Conservation (phyloP, 805 yeast genomes). For the Pichia deserticola region DNA sequence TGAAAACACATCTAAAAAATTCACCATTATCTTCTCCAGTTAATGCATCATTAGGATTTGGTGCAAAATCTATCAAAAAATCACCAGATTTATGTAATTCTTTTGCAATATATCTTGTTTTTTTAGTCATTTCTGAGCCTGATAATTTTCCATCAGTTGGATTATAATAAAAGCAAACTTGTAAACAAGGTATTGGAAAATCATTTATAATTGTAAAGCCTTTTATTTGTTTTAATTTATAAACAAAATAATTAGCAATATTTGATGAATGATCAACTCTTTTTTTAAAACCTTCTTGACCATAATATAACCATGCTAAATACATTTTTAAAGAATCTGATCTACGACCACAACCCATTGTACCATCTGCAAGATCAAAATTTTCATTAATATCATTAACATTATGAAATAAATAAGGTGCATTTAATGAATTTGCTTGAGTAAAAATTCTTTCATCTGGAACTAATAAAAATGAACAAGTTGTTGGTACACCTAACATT, state of each 20-base stretch:
- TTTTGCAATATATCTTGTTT: slow-evolving; percentile 56
- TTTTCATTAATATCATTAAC: slow-evolving; percentile 42
- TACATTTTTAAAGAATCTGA: slow-evolving; percentile 76
- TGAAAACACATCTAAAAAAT: slow-evolving; percentile 78
- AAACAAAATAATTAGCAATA: slow-evolving; percentile 56
- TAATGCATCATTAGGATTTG: slow-evolving; percentile 42
- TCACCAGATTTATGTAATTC: slow-evolving; percentile 55
- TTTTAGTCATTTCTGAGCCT: slow-evolving; percentile 38
- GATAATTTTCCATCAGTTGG: slow-evolving; percentile 26
- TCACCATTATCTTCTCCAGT: slow-evolving; percentile 51
- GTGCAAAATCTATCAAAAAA: slow-evolving; percentile 73
- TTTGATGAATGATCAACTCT: slow-evolving; percentile 69
- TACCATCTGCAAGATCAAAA: slow-evolving; percentile 79
- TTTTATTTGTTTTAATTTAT: slow-evolving; percentile 28
- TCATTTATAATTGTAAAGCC: slow-evolving; percentile 52
- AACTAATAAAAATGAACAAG: slow-evolving; percentile 64
- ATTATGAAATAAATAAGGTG: slow-evolving; percentile 75
- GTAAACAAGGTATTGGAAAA: slow-evolving; percentile 67
- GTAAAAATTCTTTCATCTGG: slow-evolving; percentile 64
- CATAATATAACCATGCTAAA: slow-evolving; percentile 77
- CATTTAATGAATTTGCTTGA: slow-evolving; percentile 65
- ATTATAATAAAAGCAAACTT: slow-evolving; percentile 72
- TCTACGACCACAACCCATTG: slow-evolving; percentile 88
- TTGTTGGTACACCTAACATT: slow-evolving; percentile 80
- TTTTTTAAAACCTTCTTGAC: slow-evolving; percentile 52